Percentiles rank a stretch among this genome's conserved stretches.
phyloP scores from a whole-genome alignment of 805 yeast species.

The Yamadazyma paraphyllophila region DNA sequence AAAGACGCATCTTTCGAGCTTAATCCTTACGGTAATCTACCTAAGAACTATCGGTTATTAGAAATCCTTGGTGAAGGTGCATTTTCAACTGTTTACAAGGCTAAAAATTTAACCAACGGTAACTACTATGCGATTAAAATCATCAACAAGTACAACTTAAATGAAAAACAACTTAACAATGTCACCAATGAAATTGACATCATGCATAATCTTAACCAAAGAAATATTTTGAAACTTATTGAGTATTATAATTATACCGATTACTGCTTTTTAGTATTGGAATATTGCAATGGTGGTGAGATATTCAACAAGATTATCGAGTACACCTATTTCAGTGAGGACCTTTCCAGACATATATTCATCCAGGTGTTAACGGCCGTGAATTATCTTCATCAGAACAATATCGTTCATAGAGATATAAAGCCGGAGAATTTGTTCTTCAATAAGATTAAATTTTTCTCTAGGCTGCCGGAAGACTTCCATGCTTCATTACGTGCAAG shows the following conservation, averaged over 20 bases:
- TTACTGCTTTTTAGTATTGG: slow-evolving; percentile 64
- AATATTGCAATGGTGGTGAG: slow-evolving; percentile 75
- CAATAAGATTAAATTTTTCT: slow-evolving; percentile 49
- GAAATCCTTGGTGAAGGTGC: slow-evolving; percentile 77
- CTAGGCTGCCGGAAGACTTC: slow-evolving; percentile 34
- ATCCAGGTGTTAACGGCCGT: slow-evolving; percentile 69
- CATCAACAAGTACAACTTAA: slow-evolving; percentile 60
- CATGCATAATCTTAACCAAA: slow-evolving; percentile 63
- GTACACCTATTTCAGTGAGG: slow-evolving; percentile 72
- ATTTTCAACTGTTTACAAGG: slow-evolving; percentile 80
- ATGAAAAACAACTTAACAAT: slow-evolving; percentile 49
- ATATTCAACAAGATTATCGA: slow-evolving; percentile 77
- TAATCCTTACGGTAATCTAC: slow-evolving; percentile 20
- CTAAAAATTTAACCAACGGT: slow-evolving; percentile 37
- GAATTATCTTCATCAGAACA: slow-evolving; percentile 63
- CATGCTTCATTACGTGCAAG: slow-evolving; percentile 39
- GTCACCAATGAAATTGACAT: slow-evolving; percentile 71
- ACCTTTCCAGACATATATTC: slow-evolving; percentile 69
- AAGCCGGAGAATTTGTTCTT: slow-evolving; percentile 78
- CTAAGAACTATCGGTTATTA: slow-evolving; percentile 29
- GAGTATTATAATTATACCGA: slow-evolving; percentile 50
- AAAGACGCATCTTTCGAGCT: slow-evolving; percentile 10
- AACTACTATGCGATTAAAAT: slow-evolving; percentile 69
- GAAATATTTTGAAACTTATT: slow-evolving; percentile 56
- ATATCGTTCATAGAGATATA: slow-evolving; percentile 76